Base-by-base conservation (phyloP, 2,329 filamentous ascomycete species). In the Diplocarpon mali region DNA sequence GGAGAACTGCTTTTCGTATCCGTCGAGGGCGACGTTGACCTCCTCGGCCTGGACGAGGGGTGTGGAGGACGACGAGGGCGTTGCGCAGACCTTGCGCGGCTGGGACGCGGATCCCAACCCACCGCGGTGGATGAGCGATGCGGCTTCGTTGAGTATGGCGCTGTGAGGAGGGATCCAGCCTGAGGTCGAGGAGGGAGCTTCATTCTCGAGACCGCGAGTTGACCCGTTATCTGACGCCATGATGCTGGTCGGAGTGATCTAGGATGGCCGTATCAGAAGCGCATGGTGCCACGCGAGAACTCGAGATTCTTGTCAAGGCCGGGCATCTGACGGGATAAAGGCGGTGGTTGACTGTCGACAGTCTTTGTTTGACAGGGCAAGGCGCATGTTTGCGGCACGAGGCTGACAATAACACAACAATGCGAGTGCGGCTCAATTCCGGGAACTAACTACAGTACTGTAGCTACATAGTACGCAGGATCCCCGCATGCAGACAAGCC, bases 1-100 rank as follows among this genome's bases (percentile, higher is more conserved):
- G 31, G 46, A 48, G 46, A 57, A 59, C 46, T 58, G 54, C n/a
- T 47, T 45, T 29, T 60, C 58, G 50, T 55, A 58, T 28, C 42
- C 36, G 35, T 50, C 45, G 38, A 59, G 53, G 8, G 53, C 53
- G 14, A 38, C 32, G 38, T 44, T 41, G 13, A 60, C 51, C n/a
- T 54, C 53, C 14, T 35, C 41, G 7, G 52, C 30, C 38, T 45
- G 44, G 31, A 38, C 42, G 28, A 41, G 37, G 8, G 40, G 35
- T 3, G 40, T 38, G 10, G 28, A 20, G 20, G 42, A 6, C 36
- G 35, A 38, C 12, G 40, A 27, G 31, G 37, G 24, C 17, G 31
- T n/a, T 35, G 31, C 15, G n/a, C 16, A 15, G 5, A 17, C 13
- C 2, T 17, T 4, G n/a, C 13, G 40, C 35, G 32, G 29, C 24